Percentiles rank a stretch among this genome's conserved stretches.
These are phyloP conservation scores for Malus hybrid DNA, from an alignment of 331 rosid species.

Conservation along the genomic window DNA sequence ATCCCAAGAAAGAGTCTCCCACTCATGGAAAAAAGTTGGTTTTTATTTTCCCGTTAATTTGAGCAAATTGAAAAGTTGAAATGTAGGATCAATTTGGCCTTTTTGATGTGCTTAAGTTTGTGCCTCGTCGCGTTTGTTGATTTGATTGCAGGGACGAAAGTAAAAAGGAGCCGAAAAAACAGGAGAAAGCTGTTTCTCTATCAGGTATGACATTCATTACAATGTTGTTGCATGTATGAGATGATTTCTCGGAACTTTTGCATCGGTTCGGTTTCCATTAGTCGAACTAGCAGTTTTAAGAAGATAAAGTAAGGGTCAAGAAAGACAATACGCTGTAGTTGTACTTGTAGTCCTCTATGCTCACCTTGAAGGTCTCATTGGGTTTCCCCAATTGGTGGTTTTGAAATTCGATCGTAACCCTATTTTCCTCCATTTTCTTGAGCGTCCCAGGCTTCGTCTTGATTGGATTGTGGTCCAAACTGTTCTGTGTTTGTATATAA, in stretches of 20 bases:
- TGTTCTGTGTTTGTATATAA: background rate
- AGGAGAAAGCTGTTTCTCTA: conserved; percentile 21
- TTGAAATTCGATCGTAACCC: conserved; percentile 71
- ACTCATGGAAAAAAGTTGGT: conserved; percentile 26
- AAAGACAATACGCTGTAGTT: conserved; percentile 40
- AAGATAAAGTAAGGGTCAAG: no score
- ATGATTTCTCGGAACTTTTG: conserved; percentile 5
- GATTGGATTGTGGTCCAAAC: background rate
- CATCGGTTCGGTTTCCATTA: background rate
- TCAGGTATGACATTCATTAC: conserved; percentile 32
- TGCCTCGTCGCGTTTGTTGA: background rate
- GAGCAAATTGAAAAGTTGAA: background rate
- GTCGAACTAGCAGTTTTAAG: background rate
- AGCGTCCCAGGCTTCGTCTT: conserved; percentile 66
- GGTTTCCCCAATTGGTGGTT: conserved; percentile 80
- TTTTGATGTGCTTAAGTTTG: conserved; percentile 1
- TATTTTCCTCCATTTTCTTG: conserved; percentile 72
- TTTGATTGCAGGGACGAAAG: conserved; percentile 18
- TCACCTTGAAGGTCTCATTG: conserved; percentile 69
- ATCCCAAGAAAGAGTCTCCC: conserved; percentile 41
- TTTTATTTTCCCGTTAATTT: background rate
- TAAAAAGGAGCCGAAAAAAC: conserved; percentile 20
- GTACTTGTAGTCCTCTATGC: conserved; percentile 66
- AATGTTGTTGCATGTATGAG: background rate
- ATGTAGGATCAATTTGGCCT: background rate